Percentiles rank a stretch among this genome's conserved stretches.
Conservation (phyloP, 164 flowering plant genomes). For the Vitis rotundifolia region DNA sequence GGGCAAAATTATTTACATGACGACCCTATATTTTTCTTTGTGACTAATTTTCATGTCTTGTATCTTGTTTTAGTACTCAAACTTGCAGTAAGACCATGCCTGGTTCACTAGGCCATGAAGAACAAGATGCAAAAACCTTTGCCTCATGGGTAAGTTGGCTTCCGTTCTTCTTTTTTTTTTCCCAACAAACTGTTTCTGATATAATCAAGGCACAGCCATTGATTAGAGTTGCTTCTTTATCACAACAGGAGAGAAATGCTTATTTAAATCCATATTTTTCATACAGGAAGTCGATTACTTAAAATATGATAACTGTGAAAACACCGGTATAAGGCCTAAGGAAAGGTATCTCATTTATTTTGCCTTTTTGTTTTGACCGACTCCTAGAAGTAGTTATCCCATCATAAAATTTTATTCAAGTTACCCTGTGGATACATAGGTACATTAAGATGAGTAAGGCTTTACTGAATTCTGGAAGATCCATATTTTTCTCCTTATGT, state of each 20-base stretch:
- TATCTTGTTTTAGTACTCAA: slow-evolving; percentile 6
- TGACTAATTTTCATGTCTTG: background rate
- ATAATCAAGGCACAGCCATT: background rate
- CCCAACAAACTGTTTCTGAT: background rate
- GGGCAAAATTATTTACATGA: too few relatives aligned
- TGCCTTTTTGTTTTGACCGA: too few relatives aligned
- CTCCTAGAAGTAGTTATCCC: too few relatives aligned
- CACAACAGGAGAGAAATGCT: background rate
- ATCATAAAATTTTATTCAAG: too few relatives aligned
- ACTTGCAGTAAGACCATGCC: slow-evolving; percentile 37
- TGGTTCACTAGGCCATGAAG: slow-evolving; percentile 33
- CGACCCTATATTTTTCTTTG: too few relatives aligned
- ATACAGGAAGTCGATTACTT: slow-evolving; percentile 56
- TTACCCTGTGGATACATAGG: slow-evolving; percentile 23
- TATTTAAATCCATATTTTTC: background rate
- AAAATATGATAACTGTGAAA: slow-evolving; percentile 60
- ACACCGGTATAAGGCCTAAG: slow-evolving; percentile 35
- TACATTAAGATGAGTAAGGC: slow-evolving; percentile 71
- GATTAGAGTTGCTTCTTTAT: too few relatives aligned
- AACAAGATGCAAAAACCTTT: slow-evolving; percentile 38
- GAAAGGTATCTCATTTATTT: slow-evolving; percentile 25
- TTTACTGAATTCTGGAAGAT: slow-evolving; percentile 55
- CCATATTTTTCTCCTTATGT: slow-evolving; percentile 67
- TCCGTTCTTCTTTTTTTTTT: background rate
- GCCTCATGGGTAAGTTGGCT: slow-evolving; percentile 25